Percentiles rank a stretch among this genome's conserved stretches.
These are phyloP conservation scores for Candida anglica DNA, from an alignment of 805 yeast species.

Conservation along the genomic window DNA sequence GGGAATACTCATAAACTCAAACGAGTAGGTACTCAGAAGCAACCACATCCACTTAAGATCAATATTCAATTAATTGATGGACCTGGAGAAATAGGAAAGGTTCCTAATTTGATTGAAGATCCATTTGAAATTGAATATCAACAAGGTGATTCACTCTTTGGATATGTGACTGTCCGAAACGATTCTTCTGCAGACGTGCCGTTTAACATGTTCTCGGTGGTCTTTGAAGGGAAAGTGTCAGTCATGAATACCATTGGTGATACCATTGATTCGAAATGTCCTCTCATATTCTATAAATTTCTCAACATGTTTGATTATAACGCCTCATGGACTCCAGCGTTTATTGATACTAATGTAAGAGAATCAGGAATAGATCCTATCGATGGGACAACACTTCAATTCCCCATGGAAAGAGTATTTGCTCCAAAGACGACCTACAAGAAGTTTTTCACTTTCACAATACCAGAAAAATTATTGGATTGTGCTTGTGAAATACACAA, in stretches of 20 bases:
- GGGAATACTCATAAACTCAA: constrained; percentile 24
- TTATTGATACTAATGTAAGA: constrained; percentile 8
- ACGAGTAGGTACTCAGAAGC: constrained; percentile 8
- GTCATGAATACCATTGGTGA: constrained; percentile 16
- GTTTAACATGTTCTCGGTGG: constrained; percentile 25
- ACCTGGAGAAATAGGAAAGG: constrained; percentile 12
- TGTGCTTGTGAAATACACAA: constrained; percentile 24
- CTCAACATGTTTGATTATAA: constrained; percentile 27
- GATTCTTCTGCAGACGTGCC: constrained; percentile 13
- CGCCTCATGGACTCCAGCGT: constrained; percentile 28
- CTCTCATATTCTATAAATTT: constrained; percentile 22
- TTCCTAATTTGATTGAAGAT: constrained; percentile 14
- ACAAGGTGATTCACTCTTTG: constrained; percentile 25
- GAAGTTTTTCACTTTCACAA: constrained; percentile 21
- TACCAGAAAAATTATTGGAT: constrained; percentile 24
- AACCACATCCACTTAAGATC: constrained; percentile 9
- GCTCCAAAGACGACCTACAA: constrained; percentile 21
- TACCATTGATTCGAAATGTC: constrained; percentile 12
- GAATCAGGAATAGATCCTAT: constrained; percentile 13
- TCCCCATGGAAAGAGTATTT: constrained; percentile 14
- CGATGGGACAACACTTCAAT: constrained; percentile 14
- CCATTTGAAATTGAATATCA: constrained; percentile 15
- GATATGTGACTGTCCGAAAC: constrained; percentile 19
- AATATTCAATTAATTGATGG: constrained; percentile 13
- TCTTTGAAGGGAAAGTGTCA: constrained; percentile 22